Base-by-base conservation (phyloP, 208 protist genomes). In the Leishmania turanica region DNA sequence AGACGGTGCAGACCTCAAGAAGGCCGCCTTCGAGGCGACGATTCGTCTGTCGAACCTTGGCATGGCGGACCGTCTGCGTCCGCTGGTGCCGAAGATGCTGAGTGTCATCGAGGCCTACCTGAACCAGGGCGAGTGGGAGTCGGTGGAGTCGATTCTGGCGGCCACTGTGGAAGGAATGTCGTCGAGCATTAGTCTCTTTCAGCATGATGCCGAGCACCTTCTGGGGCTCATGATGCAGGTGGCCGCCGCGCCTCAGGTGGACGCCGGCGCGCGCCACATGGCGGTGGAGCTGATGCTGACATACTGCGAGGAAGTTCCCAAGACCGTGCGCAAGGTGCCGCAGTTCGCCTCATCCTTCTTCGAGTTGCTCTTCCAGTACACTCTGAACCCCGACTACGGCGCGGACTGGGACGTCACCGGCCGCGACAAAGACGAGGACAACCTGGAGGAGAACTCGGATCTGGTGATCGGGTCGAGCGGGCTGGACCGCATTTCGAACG, bases 321-420 rank as follows among this genome's bases (percentile, higher is more conserved):
- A 96, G 89, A 90, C 78, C 19, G 84, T 93, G 40, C 89, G 95
- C 47, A 96, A 95, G 81, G 90, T 98, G 60, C 87, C 88, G 31
- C 87, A 96, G 34, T 98, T 98, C 75, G 83, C 87, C 34, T 87
- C 90, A 0, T 88, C 92, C 73, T 96, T 98, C 75, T 93, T 98
- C 40, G 81, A 93, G 74, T 80, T 98, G 51, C 87, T 96, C n/a
- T 97, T 96, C 82, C 81, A 97, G 82, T 96, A 97, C 86, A 93
- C 88, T 49, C 79, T 95, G 53, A 89, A 92, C 68, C 91, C 92
- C 60, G 88, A 83, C 15, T 89, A 94, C 51, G 47, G 60, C 42
- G 90, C 88, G 49, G 79, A 96, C 74, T 98, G 95, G 93, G 95
- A 95, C 76, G 82, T 60, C 64, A 90, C 81, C 13, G 64, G 65